Percentiles rank a stretch among this genome's conserved stretches.
phyloP scores from a whole-genome alignment of 1,284 basidiomycete species.

The Cyathus olla region DNA sequence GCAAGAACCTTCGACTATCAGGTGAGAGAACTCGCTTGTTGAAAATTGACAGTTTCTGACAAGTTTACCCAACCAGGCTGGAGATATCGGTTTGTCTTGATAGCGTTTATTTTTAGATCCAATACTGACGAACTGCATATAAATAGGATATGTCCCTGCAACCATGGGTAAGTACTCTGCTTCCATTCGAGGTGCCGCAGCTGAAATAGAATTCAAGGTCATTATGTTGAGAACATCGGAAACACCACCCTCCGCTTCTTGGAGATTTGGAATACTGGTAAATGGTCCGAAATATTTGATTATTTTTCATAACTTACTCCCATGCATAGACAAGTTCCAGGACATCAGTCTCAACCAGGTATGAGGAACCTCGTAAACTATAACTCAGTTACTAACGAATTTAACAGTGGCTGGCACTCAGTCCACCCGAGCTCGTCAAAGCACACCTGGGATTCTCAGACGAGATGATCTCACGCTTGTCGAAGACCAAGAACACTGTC shows the following conservation, averaged over 20 bases:
- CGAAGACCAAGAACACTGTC: conserved; percentile 65
- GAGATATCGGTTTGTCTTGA: conserved; percentile 63
- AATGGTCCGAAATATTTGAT: neutral
- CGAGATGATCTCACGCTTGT: conserved; percentile 61
- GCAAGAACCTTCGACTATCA: conserved; percentile 79
- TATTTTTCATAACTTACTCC: neutral
- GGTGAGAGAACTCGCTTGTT: conserved; percentile 33
- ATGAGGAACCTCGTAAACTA: conserved; percentile 7
- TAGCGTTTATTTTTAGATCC: neutral
- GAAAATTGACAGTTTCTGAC: conserved; percentile 4
- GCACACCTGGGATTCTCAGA: conserved; percentile 67
- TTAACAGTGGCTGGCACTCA: conserved; percentile 72
- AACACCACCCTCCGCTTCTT: conserved; percentile 71
- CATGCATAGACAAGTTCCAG: conserved; percentile 59
- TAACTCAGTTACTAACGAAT: conserved; percentile 9
- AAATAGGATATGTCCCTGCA: conserved; percentile 54
- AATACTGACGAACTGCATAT: neutral
- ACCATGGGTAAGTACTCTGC: conserved; percentile 66
- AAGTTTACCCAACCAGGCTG: conserved; percentile 48
- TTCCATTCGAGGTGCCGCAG: conserved; percentile 53
- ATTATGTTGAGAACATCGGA: conserved; percentile 80
- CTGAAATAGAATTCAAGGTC: conserved; percentile 50
- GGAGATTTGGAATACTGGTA: conserved; percentile 73
- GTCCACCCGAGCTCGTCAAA: conserved; percentile 70
- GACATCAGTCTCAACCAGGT: conserved; percentile 75